phyloP scores from a whole-genome alignment of 139 green algal genomes.

The Spirogloea muscicola region DNA sequence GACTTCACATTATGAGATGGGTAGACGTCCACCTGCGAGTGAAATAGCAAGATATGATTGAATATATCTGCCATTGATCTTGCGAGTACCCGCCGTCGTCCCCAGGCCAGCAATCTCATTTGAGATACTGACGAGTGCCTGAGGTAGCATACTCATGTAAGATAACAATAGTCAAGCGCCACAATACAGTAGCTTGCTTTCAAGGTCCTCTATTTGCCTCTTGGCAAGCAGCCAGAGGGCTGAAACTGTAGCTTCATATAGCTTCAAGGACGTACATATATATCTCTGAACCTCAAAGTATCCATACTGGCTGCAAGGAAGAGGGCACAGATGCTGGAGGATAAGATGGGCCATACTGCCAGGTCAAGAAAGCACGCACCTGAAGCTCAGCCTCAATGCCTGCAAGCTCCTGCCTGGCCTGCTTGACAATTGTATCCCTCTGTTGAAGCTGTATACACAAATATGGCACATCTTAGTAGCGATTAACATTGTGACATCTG shows the following conservation, averaged over 20 bases:
- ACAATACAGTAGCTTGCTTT: too few relatives aligned
- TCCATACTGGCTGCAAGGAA: too few relatives aligned
- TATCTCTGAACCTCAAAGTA: too few relatives aligned
- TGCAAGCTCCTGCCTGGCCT: constrained; percentile 16
- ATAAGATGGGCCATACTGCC: too few relatives aligned
- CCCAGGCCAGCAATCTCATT: constrained; percentile 23
- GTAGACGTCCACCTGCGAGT: constrained; percentile 25
- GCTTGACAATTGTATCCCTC: constrained; percentile 16
- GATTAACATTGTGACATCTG: too few relatives aligned
- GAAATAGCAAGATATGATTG: constrained; percentile 16
- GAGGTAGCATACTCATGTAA: constrained; percentile 1
- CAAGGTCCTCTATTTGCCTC: too few relatives aligned
- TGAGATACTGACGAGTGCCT: constrained; percentile 20
- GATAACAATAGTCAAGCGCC: background rate
- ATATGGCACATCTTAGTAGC: background rate
- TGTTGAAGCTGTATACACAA: background rate
- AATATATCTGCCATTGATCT: constrained; percentile 47
- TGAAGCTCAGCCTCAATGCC: constrained; percentile 11
- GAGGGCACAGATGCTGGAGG: too few relatives aligned
- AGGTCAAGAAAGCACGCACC: too few relatives aligned
- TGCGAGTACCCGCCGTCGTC: constrained; percentile 23
- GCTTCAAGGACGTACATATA: too few relatives aligned
- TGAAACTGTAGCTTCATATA: too few relatives aligned
- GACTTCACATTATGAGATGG: too few relatives aligned
- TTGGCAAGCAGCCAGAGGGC: too few relatives aligned